Conservation (phyloP, 2,329 filamentous ascomycete genomes). For the Neonectria magnoliae region DNA sequence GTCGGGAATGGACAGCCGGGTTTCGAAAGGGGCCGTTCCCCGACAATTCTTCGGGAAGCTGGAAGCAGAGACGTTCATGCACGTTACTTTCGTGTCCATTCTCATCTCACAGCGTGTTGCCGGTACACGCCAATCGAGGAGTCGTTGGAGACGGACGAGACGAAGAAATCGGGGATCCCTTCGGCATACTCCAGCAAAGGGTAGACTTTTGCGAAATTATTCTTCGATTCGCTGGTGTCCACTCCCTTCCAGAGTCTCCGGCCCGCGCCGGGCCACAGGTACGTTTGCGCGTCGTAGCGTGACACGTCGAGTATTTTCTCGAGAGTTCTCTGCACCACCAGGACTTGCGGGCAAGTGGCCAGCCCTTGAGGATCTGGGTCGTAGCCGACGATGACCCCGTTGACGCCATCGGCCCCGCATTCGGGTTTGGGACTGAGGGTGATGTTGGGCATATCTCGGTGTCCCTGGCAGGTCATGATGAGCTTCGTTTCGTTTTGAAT, state of each 20-base stretch:
- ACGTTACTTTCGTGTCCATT: constrained; percentile 23
- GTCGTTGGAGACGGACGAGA: constrained; percentile 11
- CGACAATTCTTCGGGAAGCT: constrained; percentile 1
- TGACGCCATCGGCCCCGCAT: not conserved
- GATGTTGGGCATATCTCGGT: not conserved
- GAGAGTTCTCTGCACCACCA: constrained; percentile 6
- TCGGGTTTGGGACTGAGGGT: not conserved
- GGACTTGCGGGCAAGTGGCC: not conserved
- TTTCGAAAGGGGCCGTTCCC: constrained; percentile 1
- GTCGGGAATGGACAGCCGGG: not conserved
- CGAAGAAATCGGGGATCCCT: constrained; percentile 7
- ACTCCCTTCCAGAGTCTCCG: too few relatives aligned
- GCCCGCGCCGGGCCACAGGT: constrained; percentile 7
- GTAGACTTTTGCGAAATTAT: too few relatives aligned
- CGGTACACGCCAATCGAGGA: constrained; percentile 17
- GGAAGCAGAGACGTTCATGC: not conserved
- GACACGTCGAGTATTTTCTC: not conserved
- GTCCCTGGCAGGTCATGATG: constrained; percentile 4
- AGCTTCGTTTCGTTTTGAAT: constrained; percentile 17
- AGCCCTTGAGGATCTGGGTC: constrained; percentile 16
- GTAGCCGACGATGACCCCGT: not conserved
- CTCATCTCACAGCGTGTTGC: constrained; percentile 9
- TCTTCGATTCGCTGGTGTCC: too few relatives aligned
- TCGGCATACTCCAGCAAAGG: too few relatives aligned
- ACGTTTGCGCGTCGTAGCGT: constrained; percentile 5